Conservation (phyloP, 305 asterid species). For the Fraxinus ornus region DNA sequence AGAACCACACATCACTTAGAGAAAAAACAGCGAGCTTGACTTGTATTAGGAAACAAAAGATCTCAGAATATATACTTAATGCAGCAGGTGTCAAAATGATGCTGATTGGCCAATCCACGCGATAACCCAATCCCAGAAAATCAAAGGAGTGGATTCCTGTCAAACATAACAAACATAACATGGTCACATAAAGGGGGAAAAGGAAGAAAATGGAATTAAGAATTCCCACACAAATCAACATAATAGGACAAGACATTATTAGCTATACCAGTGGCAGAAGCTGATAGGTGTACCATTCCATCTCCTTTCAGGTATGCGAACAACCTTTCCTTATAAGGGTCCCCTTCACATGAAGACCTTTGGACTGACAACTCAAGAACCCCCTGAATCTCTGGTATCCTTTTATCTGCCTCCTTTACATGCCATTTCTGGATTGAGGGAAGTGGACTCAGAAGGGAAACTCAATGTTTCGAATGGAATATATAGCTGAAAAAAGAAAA, state of each 20-base stretch:
- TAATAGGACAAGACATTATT: constrained; percentile 14
- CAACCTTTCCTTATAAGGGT: constrained; percentile 68
- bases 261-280: constrained; percentile 59
- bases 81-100: constrained; percentile 79
- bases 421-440: constrained; percentile 74
- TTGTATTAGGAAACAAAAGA: constrained; percentile 86
- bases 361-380: constrained; percentile 85
- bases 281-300: constrained; percentile 39
- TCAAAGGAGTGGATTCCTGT: constrained; percentile 86
- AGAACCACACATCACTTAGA: constrained; percentile 80
- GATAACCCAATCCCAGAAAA: constrained; percentile 89
- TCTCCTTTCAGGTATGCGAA: constrained; percentile 70
- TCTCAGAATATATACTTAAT: constrained; percentile 70
- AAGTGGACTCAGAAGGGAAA: constrained; percentile 36
- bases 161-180: constrained; percentile 24
- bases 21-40: constrained; percentile 92
- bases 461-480: constrained; percentile 22
- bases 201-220: constrained; percentile 23
- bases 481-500: constrained; percentile 7
- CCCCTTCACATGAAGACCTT: constrained; percentile 97
- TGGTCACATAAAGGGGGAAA: constrained; percentile 22
- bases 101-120: constrained; percentile 91
- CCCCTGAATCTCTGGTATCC: constrained; percentile 88
- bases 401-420: constrained; percentile 70
- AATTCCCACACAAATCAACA: constrained; percentile 13